Evolutionary conservation across 495 filamentous ascomycete species (phyloP).

Genomic region (Bathelium albidoporum): DNA sequence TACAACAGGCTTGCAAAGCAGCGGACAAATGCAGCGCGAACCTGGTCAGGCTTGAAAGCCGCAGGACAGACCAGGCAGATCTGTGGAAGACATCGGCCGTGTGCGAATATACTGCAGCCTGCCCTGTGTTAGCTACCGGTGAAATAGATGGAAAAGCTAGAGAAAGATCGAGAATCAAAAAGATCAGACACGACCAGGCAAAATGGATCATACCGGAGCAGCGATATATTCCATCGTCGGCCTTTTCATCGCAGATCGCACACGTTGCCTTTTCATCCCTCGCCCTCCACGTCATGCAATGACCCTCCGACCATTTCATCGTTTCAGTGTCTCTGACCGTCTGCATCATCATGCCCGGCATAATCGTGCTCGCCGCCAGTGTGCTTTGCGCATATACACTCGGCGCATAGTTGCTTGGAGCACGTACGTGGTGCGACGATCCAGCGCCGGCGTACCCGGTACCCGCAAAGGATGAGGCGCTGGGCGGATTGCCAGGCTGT

Average conservation of each 20-base stretch:
- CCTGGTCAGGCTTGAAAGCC: slow-evolving; percentile 82
- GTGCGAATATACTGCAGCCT: slow-evolving; percentile 66
- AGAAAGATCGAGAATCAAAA: background rate
- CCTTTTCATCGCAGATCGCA: slow-evolving; percentile 78
- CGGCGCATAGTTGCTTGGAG: slow-evolving; percentile 77
- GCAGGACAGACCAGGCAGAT: slow-evolving; percentile 80
- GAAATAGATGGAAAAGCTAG: background rate
- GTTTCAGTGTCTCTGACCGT: slow-evolving; percentile 79
- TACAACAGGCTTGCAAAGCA: slow-evolving; percentile 92
- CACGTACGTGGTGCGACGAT: slow-evolving; percentile 40
- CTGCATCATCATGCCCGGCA: slow-evolving; percentile 80
- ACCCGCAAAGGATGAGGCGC: slow-evolving; percentile 50
- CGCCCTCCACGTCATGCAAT: slow-evolving; percentile 67
- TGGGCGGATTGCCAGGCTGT: slow-evolving; percentile 70
- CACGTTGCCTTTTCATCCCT: slow-evolving; percentile 63
- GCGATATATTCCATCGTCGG: slow-evolving; percentile 81
- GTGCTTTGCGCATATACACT: slow-evolving; percentile 95
- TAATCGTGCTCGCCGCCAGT: slow-evolving; percentile 94
- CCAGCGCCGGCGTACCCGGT: slow-evolving; percentile 61
- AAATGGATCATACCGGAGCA: slow-evolving; percentile 42
- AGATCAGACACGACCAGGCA: background rate
- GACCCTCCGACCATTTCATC: slow-evolving; percentile 85
- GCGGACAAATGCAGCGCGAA: slow-evolving; percentile 86
- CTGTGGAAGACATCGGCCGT: slow-evolving; percentile 69
- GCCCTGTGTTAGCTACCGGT: slow-evolving; percentile 6